Percentiles rank a stretch among this genome's conserved stretches.
Evolutionary conservation across 2,329 filamentous ascomycete genomes (phyloP).

Genomic region (Coniochaeta sp.): DNA sequence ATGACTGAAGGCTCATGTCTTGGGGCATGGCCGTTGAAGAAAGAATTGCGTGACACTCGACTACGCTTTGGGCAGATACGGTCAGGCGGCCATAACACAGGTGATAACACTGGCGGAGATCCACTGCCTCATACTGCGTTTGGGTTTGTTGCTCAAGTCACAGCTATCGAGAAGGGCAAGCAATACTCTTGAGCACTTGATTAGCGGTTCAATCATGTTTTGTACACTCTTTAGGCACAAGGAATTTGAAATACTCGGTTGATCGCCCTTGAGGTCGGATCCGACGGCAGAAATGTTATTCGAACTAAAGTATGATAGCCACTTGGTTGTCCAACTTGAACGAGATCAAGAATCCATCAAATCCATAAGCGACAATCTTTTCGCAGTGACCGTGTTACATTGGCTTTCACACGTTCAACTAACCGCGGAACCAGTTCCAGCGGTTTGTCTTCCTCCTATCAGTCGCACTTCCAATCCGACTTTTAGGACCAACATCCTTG

Average conservation of each 20-base stretch:
- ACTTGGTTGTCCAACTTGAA: neutral
- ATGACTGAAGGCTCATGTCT: constrained; percentile 5
- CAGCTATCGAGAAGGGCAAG: neutral
- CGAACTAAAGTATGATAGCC: neutral
- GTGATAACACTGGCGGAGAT: neutral
- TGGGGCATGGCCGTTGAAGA: constrained; percentile 8
- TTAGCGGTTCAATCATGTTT: neutral
- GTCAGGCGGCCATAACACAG: neutral
- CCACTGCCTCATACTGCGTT: neutral
- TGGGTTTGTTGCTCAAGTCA: neutral
- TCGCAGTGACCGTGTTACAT: neutral
- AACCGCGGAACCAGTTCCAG: neutral
- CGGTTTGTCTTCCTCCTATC: neutral
- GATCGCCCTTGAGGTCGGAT: neutral
- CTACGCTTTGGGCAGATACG: constrained; percentile 7
- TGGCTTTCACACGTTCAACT: neutral
- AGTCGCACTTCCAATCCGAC: neutral
- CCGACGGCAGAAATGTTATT: neutral
- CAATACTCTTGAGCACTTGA: neutral
- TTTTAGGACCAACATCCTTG: neutral
- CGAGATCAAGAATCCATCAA: neutral
- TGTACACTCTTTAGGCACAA: neutral
- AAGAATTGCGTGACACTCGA: constrained; percentile 4
- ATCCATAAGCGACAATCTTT: neutral
- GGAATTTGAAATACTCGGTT: neutral